Conservation (phyloP, 495 filamentous ascomycete genomes). For the Pyrenopolyporus hunteri region DNA sequence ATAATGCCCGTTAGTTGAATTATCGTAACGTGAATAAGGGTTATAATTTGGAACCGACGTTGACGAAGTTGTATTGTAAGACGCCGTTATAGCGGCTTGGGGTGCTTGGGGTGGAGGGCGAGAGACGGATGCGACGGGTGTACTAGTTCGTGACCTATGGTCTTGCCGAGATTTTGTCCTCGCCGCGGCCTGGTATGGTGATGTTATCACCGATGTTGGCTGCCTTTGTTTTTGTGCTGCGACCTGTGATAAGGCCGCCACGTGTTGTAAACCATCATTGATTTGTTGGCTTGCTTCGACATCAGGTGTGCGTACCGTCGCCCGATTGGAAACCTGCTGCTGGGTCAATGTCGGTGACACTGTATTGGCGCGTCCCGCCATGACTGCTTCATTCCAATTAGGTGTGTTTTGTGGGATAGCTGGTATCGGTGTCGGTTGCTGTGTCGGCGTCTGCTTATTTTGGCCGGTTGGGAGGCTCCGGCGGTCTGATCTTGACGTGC, state of each 20-base stretch:
- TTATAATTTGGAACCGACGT: constrained; percentile 34
- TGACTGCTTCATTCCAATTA: constrained; percentile 29
- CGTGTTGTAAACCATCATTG: constrained; percentile 24
- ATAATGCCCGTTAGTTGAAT: constrained; percentile 27
- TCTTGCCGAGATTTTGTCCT: constrained; percentile 30
- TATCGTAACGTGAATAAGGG: constrained; percentile 37
- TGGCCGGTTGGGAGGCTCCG: constrained; percentile 36
- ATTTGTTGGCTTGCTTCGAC: constrained; percentile 21
- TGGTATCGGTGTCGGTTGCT: constrained; percentile 25
- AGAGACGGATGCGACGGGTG: constrained; percentile 29
- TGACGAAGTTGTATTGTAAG: constrained; percentile 27
- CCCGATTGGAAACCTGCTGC: constrained; percentile 26
- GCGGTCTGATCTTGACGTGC: constrained; percentile 15
- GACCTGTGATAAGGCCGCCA: constrained; percentile 18
- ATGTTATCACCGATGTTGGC: constrained; percentile 27
- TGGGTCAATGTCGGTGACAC: constrained; percentile 21
- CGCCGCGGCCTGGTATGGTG: constrained; percentile 34
- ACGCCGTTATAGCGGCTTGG: constrained; percentile 19
- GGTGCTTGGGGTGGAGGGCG: constrained; percentile 34
- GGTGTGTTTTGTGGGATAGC: constrained; percentile 19
- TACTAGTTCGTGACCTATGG: constrained; percentile 36
- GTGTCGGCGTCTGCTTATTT: constrained; percentile 27
- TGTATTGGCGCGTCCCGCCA: constrained; percentile 10
- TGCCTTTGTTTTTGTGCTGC: constrained; percentile 17
- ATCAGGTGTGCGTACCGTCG: constrained; percentile 32